phyloP scores from a whole-genome alignment of 2,329 filamentous ascomycete species.

The Pochonia chlamydosporia region DNA sequence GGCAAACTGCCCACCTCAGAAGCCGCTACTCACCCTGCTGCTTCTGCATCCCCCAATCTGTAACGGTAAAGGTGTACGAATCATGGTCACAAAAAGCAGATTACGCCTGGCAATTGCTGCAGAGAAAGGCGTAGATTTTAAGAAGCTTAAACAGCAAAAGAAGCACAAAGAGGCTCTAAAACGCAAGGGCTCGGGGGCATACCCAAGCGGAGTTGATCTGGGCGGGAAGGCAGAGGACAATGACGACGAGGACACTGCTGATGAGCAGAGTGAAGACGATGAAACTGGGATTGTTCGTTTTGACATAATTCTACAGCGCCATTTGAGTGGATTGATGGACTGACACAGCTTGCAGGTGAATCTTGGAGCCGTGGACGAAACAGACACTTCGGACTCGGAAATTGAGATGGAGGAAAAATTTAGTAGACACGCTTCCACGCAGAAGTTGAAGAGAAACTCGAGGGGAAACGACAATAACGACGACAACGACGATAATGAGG shows the following conservation, averaged over 20 bases:
- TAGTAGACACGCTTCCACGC: background rate
- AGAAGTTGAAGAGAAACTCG: conserved; percentile 17
- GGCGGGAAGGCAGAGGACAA: conserved; percentile 8
- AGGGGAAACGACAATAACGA: conserved; percentile 17
- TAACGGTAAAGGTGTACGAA: background rate
- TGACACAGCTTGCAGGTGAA: conserved; percentile 35
- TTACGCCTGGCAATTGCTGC: conserved; percentile 49
- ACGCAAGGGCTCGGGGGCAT: conserved; percentile 23
- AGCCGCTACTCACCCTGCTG: background rate
- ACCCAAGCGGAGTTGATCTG: background rate
- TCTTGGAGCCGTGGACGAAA: conserved; percentile 52
- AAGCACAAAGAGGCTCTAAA: conserved; percentile 38
- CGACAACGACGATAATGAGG: conserved; percentile 34
- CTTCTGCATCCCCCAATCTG: background rate
- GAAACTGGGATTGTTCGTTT: conserved; percentile 23
- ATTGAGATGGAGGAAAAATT: conserved; percentile 73
- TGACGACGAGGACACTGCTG: conserved; percentile 30
- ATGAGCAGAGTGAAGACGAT: conserved; percentile 26
- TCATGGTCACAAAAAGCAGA: conserved; percentile 41
- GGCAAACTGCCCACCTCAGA: background rate
- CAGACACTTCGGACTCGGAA: conserved; percentile 61
- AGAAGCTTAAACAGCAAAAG: conserved; percentile 45
- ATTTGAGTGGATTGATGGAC: background rate
- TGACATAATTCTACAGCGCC: background rate
- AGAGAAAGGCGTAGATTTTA: conserved; percentile 48